These are phyloP conservation scores for Candida koratica DNA, from an alignment of 805 yeast species.

Conservation along the genomic window DNA sequence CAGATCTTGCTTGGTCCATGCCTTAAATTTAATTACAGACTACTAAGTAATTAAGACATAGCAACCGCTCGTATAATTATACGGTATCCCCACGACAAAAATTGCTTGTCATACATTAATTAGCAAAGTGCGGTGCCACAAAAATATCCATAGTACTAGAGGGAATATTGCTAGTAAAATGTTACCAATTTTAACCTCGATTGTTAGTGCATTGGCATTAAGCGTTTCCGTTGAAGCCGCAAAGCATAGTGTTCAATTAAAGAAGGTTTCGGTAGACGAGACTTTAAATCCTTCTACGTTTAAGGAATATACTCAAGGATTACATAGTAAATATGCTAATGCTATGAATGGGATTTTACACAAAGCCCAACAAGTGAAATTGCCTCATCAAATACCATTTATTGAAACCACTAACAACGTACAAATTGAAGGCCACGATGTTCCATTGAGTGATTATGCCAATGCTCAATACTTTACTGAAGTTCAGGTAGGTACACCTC, in stretches of 20 bases:
- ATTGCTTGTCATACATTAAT: no score
- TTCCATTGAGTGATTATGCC: conserved; percentile 84
- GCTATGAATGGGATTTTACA: conserved; percentile 22
- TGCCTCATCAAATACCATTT: conserved; percentile 43
- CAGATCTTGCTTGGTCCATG: no score
- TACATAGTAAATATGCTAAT: conserved; percentile 59
- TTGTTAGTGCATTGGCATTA: conserved; percentile 39
- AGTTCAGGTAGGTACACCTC: conserved; percentile 87
- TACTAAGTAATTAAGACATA: no score
- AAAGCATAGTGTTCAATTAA: conserved; percentile 52
- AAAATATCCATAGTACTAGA: no score
- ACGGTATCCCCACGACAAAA: no score
- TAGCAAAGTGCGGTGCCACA: no score
- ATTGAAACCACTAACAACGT: conserved; percentile 16
- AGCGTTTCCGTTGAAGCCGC: conserved; percentile 43
- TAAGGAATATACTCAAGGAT: conserved; percentile 50
- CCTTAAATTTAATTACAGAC: no score
- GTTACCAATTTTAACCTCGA: conserved; percentile 32
- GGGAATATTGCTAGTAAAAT: no score
- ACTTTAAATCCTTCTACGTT: conserved; percentile 49
- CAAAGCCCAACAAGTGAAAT: conserved; percentile 14
- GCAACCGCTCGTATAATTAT: no score
- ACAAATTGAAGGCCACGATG: conserved; percentile 42
- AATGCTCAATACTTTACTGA: conserved; percentile 97
- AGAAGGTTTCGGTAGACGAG: conserved; percentile 56